Evolutionary conservation across 441 rosid species (phyloP).

Genomic region (Erysimum pusillum): DNA sequence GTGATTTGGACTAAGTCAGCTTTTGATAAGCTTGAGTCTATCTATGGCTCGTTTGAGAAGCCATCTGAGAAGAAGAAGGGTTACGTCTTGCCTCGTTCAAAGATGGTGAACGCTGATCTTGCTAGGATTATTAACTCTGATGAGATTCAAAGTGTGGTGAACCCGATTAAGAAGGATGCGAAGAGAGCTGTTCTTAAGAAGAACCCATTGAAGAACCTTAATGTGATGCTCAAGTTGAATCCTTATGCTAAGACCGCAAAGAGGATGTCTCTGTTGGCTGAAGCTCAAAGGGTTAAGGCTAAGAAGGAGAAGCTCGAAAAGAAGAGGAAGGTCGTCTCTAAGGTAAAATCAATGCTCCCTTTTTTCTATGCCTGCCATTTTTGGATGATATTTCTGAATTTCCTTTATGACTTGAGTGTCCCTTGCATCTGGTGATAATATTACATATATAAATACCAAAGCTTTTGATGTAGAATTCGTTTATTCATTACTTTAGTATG

Average conservation of each 20-base stretch:
- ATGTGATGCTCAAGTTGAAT: constrained; percentile 79
- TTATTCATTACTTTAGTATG: neutral
- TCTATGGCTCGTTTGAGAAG: constrained; percentile 91
- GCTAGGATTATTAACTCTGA: constrained; percentile 95
- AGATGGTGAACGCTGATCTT: constrained; percentile 93
- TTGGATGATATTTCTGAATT: neutral
- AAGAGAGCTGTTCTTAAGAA: constrained; percentile 91
- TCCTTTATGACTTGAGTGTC: neutral
- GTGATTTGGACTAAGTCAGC: constrained; percentile 95
- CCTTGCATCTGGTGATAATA: neutral
- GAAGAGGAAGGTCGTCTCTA: constrained; percentile 75
- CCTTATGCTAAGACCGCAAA: constrained; percentile 94
- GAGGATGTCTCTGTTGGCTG: constrained; percentile 94
- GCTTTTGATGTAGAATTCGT: constrained; percentile 3
- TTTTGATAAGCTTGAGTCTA: constrained; percentile 84
- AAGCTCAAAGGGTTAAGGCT: constrained; percentile 83
- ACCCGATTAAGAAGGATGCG: constrained; percentile 72
- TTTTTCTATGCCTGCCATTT: neutral
- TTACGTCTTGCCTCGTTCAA: constrained; percentile 79
- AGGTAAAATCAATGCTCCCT: constrained; percentile 59
- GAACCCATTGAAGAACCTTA: constrained; percentile 90
- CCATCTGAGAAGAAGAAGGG: constrained; percentile 90
- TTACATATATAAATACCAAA: neutral
- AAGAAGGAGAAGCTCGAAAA: constrained; percentile 96
- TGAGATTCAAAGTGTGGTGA: constrained; percentile 93